Evolutionary conservation across 106 monocot species (phyloP).

Genomic region (Amphibolis antarctica): DNA sequence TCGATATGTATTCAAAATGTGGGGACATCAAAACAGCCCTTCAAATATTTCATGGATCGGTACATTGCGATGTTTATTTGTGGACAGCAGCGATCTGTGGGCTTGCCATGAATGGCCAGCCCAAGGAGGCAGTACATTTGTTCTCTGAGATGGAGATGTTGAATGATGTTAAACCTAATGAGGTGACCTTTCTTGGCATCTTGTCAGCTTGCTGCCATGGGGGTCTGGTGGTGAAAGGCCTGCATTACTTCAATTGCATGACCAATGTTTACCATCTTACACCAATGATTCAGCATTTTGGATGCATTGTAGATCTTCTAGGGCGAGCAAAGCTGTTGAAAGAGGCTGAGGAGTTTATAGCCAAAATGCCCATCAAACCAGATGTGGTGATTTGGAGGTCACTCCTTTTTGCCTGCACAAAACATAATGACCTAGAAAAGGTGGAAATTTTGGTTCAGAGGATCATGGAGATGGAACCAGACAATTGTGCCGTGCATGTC

Average conservation of each 20-base stretch:
- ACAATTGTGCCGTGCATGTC: slow-evolving; percentile 34
- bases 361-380: slow-evolving; percentile 52
- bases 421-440: slow-evolving; percentile 28
- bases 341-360: slow-evolving; percentile 43
- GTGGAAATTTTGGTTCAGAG: slow-evolving; percentile 39
- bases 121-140: slow-evolving; percentile 37
- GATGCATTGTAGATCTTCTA: slow-evolving; percentile 84
- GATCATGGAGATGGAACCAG: slow-evolving; percentile 42
- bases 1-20: slow-evolving; percentile 92
- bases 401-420: slow-evolving; percentile 46
- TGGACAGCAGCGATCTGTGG: slow-evolving; percentile 73
- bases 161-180: slow-evolving; percentile 37
- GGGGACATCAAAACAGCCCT: slow-evolving; percentile 52
- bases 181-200: slow-evolving; percentile 70
- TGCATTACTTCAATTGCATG: slow-evolving; percentile 47
- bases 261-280: slow-evolving; percentile 21
- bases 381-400: slow-evolving; percentile 76
- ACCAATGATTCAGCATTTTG: slow-evolving; percentile 60
- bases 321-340: slow-evolving; percentile 50
- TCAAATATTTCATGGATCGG: slow-evolving; percentile 34
- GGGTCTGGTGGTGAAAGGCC: slow-evolving; percentile 53
- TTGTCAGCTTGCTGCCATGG: slow-evolving; percentile 75
- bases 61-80: slow-evolving; percentile 42
- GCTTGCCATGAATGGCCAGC: slow-evolving; percentile 57
- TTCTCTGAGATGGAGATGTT: slow-evolving; percentile 54